Evolutionary conservation across 257 asterid genomes (phyloP), one percentile per base, ranked within the genome.

Genomic region (Rehmannia glutinosa): DNA sequence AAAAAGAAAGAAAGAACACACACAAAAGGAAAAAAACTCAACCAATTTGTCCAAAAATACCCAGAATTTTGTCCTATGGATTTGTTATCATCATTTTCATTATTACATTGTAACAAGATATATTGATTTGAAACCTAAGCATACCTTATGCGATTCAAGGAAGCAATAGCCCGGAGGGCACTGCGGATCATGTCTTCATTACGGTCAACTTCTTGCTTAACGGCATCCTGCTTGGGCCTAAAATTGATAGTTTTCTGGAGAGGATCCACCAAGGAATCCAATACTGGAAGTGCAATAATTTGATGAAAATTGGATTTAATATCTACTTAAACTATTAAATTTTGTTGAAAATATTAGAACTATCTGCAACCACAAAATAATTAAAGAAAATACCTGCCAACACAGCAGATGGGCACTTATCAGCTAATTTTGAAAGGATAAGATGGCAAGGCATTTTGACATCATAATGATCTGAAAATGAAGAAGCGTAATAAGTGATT

Each of bases 401-500:
- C 72, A 94, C 99, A 52, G 98, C 98, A 55, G 99, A 84, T 8
- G 98, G 98, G 55, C 99, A 91, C 87, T 94, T 94, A 62, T 94
- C 97, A 0, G 96, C 93, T 74, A 94, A 87, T 82, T 91, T 91
- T 45, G 99, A 91, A 24, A 94, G 97, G 90, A 94, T 94, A 52
- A 94, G 97, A 77, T 94, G 99, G 58, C 99, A 94, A 58, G 99
- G 98, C 99, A 91, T 94, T 83, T 94, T 94, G 72, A 94, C 98
- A 66, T 94, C 99, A 74, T 94, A 94, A 80, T 94, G 99, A 83
- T 94, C 99, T 94, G 88, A 52, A 69, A 53, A 20, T 16, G 36
- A 57, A 47, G 51, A 69, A 65, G 11, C 10, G 56, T 49, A 20
- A 13, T 20, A 21, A 42, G 66, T 50, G 35, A 65, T 21, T 57